These are phyloP conservation scores for Rutstroemia sp. DNA, from an alignment of 2,329 filamentous ascomycete species.

Conservation along the genomic window DNA sequence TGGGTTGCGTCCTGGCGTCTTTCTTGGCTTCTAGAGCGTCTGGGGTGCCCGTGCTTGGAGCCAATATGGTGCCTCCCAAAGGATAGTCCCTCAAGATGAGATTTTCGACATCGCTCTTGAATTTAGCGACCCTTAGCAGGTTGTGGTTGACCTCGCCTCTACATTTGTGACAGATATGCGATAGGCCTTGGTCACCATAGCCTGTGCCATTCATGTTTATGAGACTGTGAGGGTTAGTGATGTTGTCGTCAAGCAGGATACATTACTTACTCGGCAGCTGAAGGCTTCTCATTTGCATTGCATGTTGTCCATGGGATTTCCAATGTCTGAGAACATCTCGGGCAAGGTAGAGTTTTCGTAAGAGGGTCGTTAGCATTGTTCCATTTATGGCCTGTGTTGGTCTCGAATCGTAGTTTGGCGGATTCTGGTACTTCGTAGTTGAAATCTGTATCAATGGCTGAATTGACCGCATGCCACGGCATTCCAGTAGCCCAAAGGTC, in stretches of 20 bases:
- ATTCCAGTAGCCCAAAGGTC: constrained; percentile 55
- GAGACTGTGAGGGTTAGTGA: constrained; percentile 14
- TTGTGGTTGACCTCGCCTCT: constrained; percentile 44
- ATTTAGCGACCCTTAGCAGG: constrained; percentile 53
- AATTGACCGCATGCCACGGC: constrained; percentile 56
- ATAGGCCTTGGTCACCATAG: constrained; percentile 53
- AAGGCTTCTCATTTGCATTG: constrained; percentile 31
- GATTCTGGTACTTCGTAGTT: constrained; percentile 42
- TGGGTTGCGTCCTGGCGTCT: constrained; percentile 12
- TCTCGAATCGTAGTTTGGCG: constrained; percentile 41
- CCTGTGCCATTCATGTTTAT: constrained; percentile 40
- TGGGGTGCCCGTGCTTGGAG: constrained; percentile 44
- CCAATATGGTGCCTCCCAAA: constrained; percentile 62
- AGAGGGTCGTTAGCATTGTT: constrained; percentile 46
- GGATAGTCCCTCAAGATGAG: constrained; percentile 42
- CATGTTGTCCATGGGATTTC: constrained; percentile 54
- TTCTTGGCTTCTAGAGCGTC: constrained; percentile 24
- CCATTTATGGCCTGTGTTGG: constrained; percentile 47
- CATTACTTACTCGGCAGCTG: constrained; percentile 27
- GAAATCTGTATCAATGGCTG: constrained; percentile 52
- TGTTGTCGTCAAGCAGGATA: background rate
- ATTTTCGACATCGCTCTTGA: constrained; percentile 45
- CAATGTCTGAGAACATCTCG: constrained; percentile 39
- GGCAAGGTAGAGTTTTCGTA: constrained; percentile 46
- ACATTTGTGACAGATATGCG: constrained; percentile 44